Evolutionary conservation across 495 filamentous ascomycete species (phyloP).

Genomic region (Neurospora tetraspora): DNA sequence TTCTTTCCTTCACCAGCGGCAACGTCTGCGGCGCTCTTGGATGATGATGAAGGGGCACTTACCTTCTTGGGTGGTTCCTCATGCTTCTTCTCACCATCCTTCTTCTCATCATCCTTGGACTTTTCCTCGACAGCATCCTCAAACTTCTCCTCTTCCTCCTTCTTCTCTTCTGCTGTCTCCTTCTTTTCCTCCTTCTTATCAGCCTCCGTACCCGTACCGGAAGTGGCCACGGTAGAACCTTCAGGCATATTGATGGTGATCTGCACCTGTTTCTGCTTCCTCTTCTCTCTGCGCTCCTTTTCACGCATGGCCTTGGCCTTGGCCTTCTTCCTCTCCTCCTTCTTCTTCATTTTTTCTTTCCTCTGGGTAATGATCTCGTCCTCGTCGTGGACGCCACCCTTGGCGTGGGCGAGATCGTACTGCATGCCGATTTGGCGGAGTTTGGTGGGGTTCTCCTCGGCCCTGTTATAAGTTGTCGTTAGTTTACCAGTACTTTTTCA

Average conservation of each 20-base stretch:
- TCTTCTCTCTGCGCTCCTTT: conserved; percentile 33
- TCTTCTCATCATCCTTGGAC: conserved; percentile 3
- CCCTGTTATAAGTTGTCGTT: conserved; percentile 12
- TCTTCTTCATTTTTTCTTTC: conserved; percentile 21
- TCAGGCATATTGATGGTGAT: not conserved
- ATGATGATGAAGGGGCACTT: not conserved
- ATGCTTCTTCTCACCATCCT: not conserved
- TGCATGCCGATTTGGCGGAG: conserved; percentile 60
- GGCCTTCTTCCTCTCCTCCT: conserved; percentile 16
- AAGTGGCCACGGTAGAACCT: not conserved
- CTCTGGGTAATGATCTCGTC: conserved; percentile 47
- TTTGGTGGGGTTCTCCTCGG: conserved; percentile 52
- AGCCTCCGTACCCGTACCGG: not conserved
- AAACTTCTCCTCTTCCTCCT: conserved; percentile 10
- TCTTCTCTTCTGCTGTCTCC: conserved; percentile 7
- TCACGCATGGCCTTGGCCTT: conserved; percentile 38
- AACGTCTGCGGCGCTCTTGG: not conserved
- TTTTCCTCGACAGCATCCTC: conserved; percentile 9
- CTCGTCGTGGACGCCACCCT: conserved; percentile 58
- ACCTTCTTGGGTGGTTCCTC: not conserved
- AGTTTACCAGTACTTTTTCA: not conserved
- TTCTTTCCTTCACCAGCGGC: conserved; percentile 4
- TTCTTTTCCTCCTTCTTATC: conserved; percentile 2
- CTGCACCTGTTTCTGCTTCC: conserved; percentile 5
- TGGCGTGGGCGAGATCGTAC: conserved; percentile 61